Evolutionary conservation across 129 eudicot species (phyloP).

Genomic region (Cynara cardunculus): DNA sequence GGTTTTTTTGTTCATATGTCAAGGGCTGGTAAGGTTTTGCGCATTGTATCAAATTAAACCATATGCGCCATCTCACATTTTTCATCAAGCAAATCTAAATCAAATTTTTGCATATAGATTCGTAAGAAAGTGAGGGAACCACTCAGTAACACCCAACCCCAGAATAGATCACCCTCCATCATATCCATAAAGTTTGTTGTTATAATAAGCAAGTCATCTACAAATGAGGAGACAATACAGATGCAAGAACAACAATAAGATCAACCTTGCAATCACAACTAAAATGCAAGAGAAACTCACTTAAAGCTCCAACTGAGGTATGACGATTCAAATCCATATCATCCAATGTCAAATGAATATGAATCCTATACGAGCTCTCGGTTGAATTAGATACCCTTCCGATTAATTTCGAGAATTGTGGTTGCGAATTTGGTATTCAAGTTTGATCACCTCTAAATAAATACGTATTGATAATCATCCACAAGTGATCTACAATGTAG

Average conservation of each 20-base stretch:
- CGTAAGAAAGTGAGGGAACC: conserved; percentile 1
- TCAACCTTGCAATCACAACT: conserved; percentile 1
- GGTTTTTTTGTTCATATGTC: too few relatives aligned
- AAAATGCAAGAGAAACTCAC: neutral
- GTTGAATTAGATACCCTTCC: neutral
- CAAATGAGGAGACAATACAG: neutral
- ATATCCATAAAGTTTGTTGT: neutral
- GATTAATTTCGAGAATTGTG: neutral
- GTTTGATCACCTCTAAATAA: conserved; percentile 9
- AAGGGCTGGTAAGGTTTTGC: too few relatives aligned
- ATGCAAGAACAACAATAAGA: conserved; percentile 10
- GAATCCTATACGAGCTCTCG: neutral
- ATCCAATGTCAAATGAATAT: neutral
- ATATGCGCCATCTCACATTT: too few relatives aligned
- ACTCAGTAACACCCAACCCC: neutral
- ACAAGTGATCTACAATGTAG: conserved; percentile 1
- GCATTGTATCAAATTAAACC: too few relatives aligned
- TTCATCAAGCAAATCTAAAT: neutral
- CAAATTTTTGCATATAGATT: neutral
- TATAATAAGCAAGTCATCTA: neutral
- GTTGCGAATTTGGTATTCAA: neutral
- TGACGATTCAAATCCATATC: neutral
- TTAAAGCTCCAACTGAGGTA: conserved; percentile 5
- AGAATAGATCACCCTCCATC: neutral
- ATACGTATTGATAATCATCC: conserved; percentile 7